phyloP scores from a whole-genome alignment of 2,329 filamentous ascomycete species.

The Arthrobotrys musiformis region DNA sequence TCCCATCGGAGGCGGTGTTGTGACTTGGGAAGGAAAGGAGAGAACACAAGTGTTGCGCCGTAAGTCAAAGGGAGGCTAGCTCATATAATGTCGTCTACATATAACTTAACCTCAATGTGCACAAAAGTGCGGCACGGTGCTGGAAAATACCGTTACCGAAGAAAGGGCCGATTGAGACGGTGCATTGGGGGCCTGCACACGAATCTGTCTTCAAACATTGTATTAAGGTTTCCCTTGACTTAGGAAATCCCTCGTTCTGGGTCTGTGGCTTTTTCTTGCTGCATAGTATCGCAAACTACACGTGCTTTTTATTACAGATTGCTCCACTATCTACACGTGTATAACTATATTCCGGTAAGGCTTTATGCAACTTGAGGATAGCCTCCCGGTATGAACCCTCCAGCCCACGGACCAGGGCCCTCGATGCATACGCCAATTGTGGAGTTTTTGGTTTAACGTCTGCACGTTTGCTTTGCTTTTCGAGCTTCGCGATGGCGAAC shows the following conservation, averaged over 20 bases:
- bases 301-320: conserved; percentile 4
- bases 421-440: not conserved
- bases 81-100: not conserved
- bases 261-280: conserved; percentile 11
- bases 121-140: not conserved
- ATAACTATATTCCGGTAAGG: not conserved
- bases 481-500: not conserved
- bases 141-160: not conserved
- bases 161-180: conserved; percentile 15
- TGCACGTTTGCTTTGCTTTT: conserved; percentile 3
- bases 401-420: conserved; percentile 12
- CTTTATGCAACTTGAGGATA: not conserved
- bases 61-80: not conserved
- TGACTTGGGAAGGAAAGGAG: conserved; percentile 20
- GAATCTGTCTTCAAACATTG: not conserved
- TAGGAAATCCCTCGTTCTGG: conserved; percentile 10
- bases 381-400: conserved; percentile 2
- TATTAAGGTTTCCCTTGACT: conserved; percentile 11
- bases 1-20: conserved; percentile 1
- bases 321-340: not conserved
- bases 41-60: conserved; percentile 12
- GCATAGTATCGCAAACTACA: conserved; percentile 11
- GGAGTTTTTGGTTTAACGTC: not conserved
- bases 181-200: not conserved
- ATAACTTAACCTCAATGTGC: not conserved